These are phyloP conservation scores for Cunninghamia lanceolata DNA, from an alignment of 75 land plant genomes.

Conservation along the genomic window DNA sequence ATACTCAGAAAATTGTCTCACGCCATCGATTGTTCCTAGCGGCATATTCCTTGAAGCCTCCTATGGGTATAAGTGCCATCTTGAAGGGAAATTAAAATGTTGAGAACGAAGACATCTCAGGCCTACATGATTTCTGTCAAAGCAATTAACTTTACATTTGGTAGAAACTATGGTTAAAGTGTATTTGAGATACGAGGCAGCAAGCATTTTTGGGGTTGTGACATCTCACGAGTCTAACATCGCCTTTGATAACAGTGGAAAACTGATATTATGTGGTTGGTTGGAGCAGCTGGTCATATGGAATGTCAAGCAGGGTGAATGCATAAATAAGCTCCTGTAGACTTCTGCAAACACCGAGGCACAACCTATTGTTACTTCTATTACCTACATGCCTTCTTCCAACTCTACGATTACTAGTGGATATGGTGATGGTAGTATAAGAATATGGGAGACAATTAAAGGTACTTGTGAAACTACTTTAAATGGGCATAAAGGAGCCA, in stretches of 20 bases:
- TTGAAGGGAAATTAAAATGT: no score
- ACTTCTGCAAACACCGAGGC: slow-evolving; percentile 29
- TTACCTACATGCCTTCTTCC: slow-evolving; percentile 61
- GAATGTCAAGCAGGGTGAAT: slow-evolving; percentile 77
- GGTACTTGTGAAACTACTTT: slow-evolving; percentile 82
- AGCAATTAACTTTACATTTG: background rate
- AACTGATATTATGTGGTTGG: slow-evolving; percentile 72
- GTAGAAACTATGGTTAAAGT: slow-evolving; percentile 78
- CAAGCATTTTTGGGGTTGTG: slow-evolving; percentile 76
- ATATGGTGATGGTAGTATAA: slow-evolving; percentile 84
- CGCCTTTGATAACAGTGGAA: slow-evolving; percentile 73
- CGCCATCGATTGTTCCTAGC: no score
- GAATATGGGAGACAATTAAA: slow-evolving; percentile 80
- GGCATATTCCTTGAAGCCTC: no score
- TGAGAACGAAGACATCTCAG: no score
- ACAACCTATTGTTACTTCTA: slow-evolving; percentile 63
- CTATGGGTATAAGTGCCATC: no score
- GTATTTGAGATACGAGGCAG: slow-evolving; percentile 89
- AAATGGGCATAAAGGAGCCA: slow-evolving; percentile 88
- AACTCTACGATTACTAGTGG: slow-evolving; percentile 60
- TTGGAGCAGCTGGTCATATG: slow-evolving; percentile 76
- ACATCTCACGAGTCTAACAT: slow-evolving; percentile 72
- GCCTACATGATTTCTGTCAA: background rate
- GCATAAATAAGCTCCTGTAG: slow-evolving; percentile 54
- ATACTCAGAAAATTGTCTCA: no score